phyloP scores from a whole-genome alignment of 495 filamentous ascomycete species.

The Penicillium tannophilum region DNA sequence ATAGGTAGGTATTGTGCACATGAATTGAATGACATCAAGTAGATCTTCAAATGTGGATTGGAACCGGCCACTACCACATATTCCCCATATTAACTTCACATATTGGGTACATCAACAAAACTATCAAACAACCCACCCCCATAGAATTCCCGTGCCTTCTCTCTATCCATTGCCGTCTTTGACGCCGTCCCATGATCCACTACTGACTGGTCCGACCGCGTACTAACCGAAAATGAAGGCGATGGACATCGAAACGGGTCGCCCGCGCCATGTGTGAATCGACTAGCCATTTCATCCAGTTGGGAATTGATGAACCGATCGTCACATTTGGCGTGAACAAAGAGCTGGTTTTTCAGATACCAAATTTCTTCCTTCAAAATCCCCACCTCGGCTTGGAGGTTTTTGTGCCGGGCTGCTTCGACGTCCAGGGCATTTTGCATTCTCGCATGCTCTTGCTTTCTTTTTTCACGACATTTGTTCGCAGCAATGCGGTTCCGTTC shows the following conservation, averaged over 20 bases:
- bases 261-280: not conserved
- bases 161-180: not conserved
- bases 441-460: slow-evolving; percentile 4
- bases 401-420: not conserved
- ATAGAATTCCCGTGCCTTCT: not conserved
- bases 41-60: not conserved
- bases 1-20: not conserved
- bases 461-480: slow-evolving; percentile 12
- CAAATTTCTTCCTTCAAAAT: slow-evolving; percentile 6
- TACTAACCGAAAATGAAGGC: slow-evolving; percentile 10
- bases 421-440: not conserved
- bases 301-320: slow-evolving; percentile 5
- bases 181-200: not conserved
- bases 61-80: not conserved
- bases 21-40: not conserved
- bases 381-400: slow-evolving; percentile 3
- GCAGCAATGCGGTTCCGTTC: slow-evolving; percentile 12
- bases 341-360: slow-evolving; percentile 12
- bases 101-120: slow-evolving; percentile 1
- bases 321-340: slow-evolving; percentile 11
- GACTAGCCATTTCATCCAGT: slow-evolving; percentile 4
- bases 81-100: not conserved
- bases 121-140: not conserved
- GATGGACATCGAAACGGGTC: slow-evolving; percentile 2
- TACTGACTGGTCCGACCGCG: slow-evolving; percentile 5